phyloP scores from a whole-genome alignment of 78 protist species.

The Speleostelium caveatum region DNA sequence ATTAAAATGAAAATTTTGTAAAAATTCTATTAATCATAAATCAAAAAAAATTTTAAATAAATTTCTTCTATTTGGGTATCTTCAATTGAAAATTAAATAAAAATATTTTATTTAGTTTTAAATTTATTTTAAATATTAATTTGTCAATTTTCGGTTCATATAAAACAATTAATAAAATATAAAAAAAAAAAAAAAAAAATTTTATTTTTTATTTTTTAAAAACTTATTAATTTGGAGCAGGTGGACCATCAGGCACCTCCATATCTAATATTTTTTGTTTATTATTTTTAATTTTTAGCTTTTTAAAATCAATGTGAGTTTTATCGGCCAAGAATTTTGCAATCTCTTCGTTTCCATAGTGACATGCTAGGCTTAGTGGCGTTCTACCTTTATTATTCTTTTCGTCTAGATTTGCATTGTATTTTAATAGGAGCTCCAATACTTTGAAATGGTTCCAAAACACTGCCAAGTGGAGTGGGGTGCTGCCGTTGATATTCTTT shows the following conservation, averaged over 20 bases:
- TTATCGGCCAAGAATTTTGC: conserved; percentile 53
- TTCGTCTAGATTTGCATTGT: conserved; percentile 42
- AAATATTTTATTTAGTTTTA: no score
- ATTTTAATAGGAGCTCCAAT: conserved; percentile 38
- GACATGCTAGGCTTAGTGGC: conserved; percentile 63
- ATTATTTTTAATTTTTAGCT: conserved; percentile 63
- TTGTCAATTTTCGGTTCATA: no score
- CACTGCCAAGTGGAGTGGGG: conserved; percentile 68
- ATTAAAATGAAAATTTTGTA: no score
- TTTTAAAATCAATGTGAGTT: conserved; percentile 25
- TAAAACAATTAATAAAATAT: no score
- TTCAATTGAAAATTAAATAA: no score
- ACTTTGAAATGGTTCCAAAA: conserved; percentile 79
- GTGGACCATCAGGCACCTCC: conserved; percentile 60
- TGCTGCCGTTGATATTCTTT: conserved; percentile 64
- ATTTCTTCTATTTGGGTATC: no score
- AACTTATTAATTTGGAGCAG: conserved; percentile 6
- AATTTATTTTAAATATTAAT: no score
- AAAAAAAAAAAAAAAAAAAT: no score
- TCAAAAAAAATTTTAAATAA: no score
- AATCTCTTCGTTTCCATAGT: conserved; percentile 70
- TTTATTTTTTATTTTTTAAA: no score
- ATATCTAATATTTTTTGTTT: conserved; percentile 74
- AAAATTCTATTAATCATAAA: no score
- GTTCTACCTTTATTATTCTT: conserved; percentile 77